Conservation (phyloP, 148 eudicot species). For the Fagopyrum homotropicum region DNA sequence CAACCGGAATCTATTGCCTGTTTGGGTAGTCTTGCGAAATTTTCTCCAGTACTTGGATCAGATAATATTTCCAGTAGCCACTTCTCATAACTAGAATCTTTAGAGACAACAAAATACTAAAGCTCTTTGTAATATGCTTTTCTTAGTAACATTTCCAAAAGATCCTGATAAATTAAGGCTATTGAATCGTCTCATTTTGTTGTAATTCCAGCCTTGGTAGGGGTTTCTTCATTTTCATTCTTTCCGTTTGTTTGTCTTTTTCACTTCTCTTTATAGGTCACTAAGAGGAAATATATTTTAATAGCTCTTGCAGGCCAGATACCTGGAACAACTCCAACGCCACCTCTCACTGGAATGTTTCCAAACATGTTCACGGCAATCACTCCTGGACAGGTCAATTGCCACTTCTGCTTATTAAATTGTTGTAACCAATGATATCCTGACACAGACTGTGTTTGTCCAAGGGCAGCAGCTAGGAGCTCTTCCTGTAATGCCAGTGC, state of each 20-base stretch:
- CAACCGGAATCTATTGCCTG: slow-evolving; percentile 82
- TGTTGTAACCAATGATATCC: slow-evolving; percentile 4
- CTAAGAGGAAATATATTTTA: slow-evolving; percentile 22
- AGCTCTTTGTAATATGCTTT: not conserved
- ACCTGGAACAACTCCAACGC: slow-evolving; percentile 62
- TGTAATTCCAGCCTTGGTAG: slow-evolving; percentile 7
- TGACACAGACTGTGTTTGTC: slow-evolving; percentile 10
- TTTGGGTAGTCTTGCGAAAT: slow-evolving; percentile 70
- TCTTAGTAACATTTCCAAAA: slow-evolving; percentile 1
- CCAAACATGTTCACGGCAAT: slow-evolving; percentile 70
- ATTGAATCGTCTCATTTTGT: slow-evolving; percentile 5
- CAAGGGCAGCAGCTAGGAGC: slow-evolving; percentile 54
- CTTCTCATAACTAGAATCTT: slow-evolving; percentile 21
- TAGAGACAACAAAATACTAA: slow-evolving; percentile 12
- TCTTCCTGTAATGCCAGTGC: slow-evolving; percentile 89
- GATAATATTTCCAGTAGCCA: slow-evolving; percentile 29
- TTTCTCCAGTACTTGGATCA: slow-evolving; percentile 47
- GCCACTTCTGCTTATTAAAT: slow-evolving; percentile 1
- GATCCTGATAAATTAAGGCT: slow-evolving; percentile 1
- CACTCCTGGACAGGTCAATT: slow-evolving; percentile 52
- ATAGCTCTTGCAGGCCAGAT: slow-evolving; percentile 69
- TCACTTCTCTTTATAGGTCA: not conserved
- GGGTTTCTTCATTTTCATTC: not conserved
- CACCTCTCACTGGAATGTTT: slow-evolving; percentile 72
- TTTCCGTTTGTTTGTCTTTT: not conserved